Percentiles rank a stretch among this genome's conserved stretches.
These are phyloP conservation scores for Eimeria sp. DNA, from an alignment of 169 alveolate genomes.

Conservation along the genomic window DNA sequence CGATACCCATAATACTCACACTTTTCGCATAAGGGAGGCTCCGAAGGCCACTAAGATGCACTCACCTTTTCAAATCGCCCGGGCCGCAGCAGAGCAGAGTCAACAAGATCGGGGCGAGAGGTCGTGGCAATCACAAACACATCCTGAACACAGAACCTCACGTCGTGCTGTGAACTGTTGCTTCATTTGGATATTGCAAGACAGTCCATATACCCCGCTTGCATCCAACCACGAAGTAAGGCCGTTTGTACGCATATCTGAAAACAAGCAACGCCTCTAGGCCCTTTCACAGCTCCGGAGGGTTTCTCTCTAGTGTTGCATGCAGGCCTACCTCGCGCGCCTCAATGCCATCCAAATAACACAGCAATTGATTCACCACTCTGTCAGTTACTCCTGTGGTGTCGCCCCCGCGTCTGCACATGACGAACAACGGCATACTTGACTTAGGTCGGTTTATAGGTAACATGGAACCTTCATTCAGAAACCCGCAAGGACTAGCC, in stretches of 20 bases:
- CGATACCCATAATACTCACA: background rate
- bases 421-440: background rate
- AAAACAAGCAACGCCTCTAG: too few species aligned
- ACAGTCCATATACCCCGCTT: background rate
- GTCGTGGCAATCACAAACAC: conserved; percentile 99
- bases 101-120: conserved; percentile 99
- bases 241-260: background rate
- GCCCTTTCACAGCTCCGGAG: background rate
- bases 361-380: conserved; percentile 93
- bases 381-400: conserved; percentile 96
- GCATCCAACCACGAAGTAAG: background rate
- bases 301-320: background rate
- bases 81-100: conserved; percentile 99
- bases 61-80: conserved; percentile 91
- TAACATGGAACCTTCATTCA: background rate
- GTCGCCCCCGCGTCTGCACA: conserved; percentile 89
- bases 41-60: background rate
- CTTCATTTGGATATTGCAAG: background rate
- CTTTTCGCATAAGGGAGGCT: background rate
- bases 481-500: background rate
- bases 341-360: conserved; percentile 90
- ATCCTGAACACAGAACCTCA: conserved; percentile 78
- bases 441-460: background rate
- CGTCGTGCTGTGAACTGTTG: background rate
- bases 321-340: conserved; percentile 45